These are phyloP conservation scores for Leucocoprinus leucothites DNA, from an alignment of 768 basidiomycete genomes.

Conservation along the genomic window DNA sequence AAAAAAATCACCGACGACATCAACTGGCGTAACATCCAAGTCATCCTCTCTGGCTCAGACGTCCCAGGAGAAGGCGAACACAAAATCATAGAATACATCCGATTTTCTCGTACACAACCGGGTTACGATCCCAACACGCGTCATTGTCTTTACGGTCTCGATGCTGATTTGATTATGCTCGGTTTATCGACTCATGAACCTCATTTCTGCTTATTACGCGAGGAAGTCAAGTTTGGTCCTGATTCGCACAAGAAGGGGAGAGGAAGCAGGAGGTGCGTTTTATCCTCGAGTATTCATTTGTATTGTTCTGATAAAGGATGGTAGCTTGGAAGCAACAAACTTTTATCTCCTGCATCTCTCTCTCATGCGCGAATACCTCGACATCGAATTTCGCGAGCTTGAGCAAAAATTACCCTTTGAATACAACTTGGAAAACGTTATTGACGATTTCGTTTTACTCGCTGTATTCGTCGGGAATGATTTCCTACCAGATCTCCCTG, in stretches of 20 bases:
- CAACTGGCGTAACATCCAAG: constrained; percentile 88
- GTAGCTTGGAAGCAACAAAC: constrained; percentile 72
- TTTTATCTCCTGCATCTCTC: constrained; percentile 96
- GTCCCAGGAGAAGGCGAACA: constrained; percentile 99
- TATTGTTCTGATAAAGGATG: too few relatives aligned
- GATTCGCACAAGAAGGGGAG: constrained; percentile 68
- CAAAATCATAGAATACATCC: constrained; percentile 99
- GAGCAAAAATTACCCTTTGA: constrained; percentile 67
- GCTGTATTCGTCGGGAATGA: constrained; percentile 98
- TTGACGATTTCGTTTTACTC: constrained; percentile 96
- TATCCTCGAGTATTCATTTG: not conserved
- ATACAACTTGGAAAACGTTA: constrained; percentile 89
- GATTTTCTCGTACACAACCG: constrained; percentile 89
- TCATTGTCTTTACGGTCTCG: constrained; percentile 97
- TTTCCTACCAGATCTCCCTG: constrained; percentile 94
- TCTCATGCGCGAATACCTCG: constrained; percentile 94
- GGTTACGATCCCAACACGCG: constrained; percentile 96
- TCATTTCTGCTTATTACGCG: constrained; percentile 94
- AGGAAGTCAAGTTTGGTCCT: constrained; percentile 98
- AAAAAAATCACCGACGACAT: constrained; percentile 98
- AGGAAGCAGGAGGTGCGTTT: constrained; percentile 45
- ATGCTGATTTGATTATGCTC: constrained; percentile 98
- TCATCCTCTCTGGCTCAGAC: constrained; percentile 95
- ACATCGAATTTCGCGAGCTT: constrained; percentile 87
- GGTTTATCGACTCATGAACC: constrained; percentile 97